Evolutionary conservation across 1,284 basidiomycete genomes (phyloP).

Genomic region (Gymnopus androsaceus): DNA sequence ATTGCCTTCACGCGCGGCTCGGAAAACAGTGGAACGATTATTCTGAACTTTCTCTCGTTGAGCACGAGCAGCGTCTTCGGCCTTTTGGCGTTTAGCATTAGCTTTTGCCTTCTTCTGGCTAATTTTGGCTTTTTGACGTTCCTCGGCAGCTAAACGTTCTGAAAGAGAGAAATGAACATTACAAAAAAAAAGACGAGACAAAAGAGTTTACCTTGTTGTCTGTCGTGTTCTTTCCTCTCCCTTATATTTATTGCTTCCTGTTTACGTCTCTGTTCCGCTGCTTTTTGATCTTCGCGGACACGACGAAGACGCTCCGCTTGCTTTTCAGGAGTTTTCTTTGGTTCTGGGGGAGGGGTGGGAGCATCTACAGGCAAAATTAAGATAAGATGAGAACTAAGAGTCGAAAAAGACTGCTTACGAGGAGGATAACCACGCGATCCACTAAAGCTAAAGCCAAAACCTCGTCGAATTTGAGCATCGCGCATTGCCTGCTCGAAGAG

Average conservation of each 20-base stretch:
- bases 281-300: constrained; percentile 53
- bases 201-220: constrained; percentile 48
- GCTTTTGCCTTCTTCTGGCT: constrained; percentile 57
- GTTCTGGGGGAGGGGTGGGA: constrained; percentile 18
- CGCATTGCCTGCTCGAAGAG: constrained; percentile 48
- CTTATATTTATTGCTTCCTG: constrained; percentile 48
- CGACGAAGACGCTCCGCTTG: constrained; percentile 52
- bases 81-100: constrained; percentile 49
- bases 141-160: constrained; percentile 57
- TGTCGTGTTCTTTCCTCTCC: constrained; percentile 47
- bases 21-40: constrained; percentile 60
- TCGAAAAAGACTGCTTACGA: neutral
- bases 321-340: constrained; percentile 48
- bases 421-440: too few species aligned
- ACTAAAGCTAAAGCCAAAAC: too few species aligned
- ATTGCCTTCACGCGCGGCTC: constrained; percentile 59
- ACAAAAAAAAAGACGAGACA: constrained; percentile 2
- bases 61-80: constrained; percentile 47
- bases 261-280: constrained; percentile 51
- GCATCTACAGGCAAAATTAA: neutral
- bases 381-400: neutral
- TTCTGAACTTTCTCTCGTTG: constrained; percentile 52
- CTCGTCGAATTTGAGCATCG: too few species aligned
- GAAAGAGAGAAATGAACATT: constrained; percentile 22
- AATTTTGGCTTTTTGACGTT: constrained; percentile 57